Evolutionary conservation across 1,284 basidiomycete genomes (phyloP), one percentile per base, ranked within the genome.

Genomic region (Sporisorium iseilematis-ciliati): DNA sequence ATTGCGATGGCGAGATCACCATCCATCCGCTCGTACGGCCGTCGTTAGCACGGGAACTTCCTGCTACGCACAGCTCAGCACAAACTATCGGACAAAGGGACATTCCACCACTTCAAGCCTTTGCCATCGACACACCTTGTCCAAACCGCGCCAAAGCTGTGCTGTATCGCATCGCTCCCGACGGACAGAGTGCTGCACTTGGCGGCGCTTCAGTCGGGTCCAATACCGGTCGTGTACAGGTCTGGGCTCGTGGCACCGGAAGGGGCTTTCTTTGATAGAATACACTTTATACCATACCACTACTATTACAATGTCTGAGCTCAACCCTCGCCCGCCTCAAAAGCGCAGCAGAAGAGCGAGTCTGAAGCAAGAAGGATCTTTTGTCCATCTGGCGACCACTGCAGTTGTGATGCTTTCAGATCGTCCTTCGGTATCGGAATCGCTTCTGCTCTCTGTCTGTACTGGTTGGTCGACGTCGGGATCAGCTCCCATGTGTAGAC

Each of bases 341-440:
- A 76, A 12, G 77, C 92, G 83, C 92, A 93, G 80, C 92, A 93
- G 79, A 93, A 94, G 46, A 88, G 88, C 48, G 92, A 90, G 76
- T 89, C 90, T 70, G 92, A 91, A 57, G 93, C 61, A 53, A 94
- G 80, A 8, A 91, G 85, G 57, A 93, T 84, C 4, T 92, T 92
- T 75, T 92, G 92, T 12, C 92, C 93, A 79, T 94, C 92, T 11
- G 91, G 91, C n/a, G 91, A 89, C 93, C 93, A 94, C 55, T 85
- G 88, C 14, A 92, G 70, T 88, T 77, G 93, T 91, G 82, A 89
- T 88, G 72, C 77, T 23, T 60, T 65, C 50, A 79, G 63, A 18
- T 75, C 75, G 29, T 79, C 75, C 31, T 62, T 75, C 23, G 75
- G 75, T 40, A 78, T 65, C 20, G 75, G 73, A 16, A 75, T 69